A percentile compares a stretch with the other conserved stretches of the same genome.
These are phyloP conservation scores for Parathielavia appendiculata DNA, from an alignment of 495 filamentous ascomycete genomes.

Conservation along the genomic window DNA sequence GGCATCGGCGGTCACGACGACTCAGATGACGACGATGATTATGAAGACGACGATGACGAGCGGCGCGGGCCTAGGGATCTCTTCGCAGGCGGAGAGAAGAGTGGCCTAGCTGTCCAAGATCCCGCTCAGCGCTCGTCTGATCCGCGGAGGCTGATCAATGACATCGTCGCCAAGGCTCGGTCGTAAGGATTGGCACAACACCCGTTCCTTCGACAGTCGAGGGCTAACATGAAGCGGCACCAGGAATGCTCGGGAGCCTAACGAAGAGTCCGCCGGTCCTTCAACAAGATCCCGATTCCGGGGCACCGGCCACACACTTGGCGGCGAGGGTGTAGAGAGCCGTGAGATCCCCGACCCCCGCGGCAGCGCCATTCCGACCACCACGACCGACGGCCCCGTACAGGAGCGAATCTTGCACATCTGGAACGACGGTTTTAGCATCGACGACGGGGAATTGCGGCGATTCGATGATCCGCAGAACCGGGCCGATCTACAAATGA, in stretches of 20 bases:
- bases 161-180: slow-evolving; percentile 78
- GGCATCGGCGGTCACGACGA: slow-evolving; percentile 48
- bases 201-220: neutral
- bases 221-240: slow-evolving; percentile 13
- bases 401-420: slow-evolving; percentile 71
- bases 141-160: slow-evolving; percentile 61
- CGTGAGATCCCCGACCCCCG: slow-evolving; percentile 62
- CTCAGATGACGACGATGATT: slow-evolving; percentile 54
- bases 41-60: slow-evolving; percentile 57
- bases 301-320: slow-evolving; percentile 78
- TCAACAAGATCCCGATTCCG: slow-evolving; percentile 58
- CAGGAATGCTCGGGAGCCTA: slow-evolving; percentile 49
- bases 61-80: slow-evolving; percentile 67
- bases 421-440: slow-evolving; percentile 90
- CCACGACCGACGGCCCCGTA: slow-evolving; percentile 37
- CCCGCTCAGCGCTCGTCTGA: slow-evolving; percentile 54
- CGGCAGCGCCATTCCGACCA: slow-evolving; percentile 36
- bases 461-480: slow-evolving; percentile 86
- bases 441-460: slow-evolving; percentile 89
- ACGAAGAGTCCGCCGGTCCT: slow-evolving; percentile 50
- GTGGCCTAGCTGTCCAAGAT: slow-evolving; percentile 90
- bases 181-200: slow-evolving; percentile 49
- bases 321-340: slow-evolving; percentile 81
- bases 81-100: slow-evolving; percentile 95
- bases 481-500: slow-evolving; percentile 72